Evolutionary conservation across 768 basidiomycete species (phyloP).

Genomic region (Auricularia heimuer): DNA sequence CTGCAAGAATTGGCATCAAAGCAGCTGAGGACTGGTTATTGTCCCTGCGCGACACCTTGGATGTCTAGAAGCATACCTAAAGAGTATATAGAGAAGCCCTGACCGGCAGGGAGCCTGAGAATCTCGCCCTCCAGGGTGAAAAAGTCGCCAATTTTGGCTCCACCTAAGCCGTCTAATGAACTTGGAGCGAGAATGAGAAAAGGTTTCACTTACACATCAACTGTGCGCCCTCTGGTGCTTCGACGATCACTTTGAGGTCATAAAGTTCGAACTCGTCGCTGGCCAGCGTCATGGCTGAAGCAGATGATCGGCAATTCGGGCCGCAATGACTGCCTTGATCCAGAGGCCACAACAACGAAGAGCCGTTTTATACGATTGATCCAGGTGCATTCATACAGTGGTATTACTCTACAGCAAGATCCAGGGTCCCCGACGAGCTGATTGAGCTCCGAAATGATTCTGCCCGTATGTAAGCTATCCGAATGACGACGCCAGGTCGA

Average conservation of each 20-base stretch:
- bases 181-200: background rate
- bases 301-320: background rate
- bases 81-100: slow-evolving; percentile 63
- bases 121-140: slow-evolving; percentile 58
- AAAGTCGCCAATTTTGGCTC: slow-evolving; percentile 53
- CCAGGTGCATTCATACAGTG: too few relatives aligned
- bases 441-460: too few relatives aligned
- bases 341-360: too few relatives aligned
- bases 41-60: background rate
- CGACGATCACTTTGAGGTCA: background rate
- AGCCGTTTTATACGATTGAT: too few relatives aligned
- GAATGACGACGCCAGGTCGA: background rate
- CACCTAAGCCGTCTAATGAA: slow-evolving; percentile 19
- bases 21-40: slow-evolving; percentile 30
- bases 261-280: background rate
- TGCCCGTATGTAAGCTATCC: too few relatives aligned
- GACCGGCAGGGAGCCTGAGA: slow-evolving; percentile 47
- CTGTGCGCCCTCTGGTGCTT: background rate
- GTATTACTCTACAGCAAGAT: too few relatives aligned
- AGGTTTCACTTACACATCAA: background rate
- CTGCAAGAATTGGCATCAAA: slow-evolving; percentile 55
- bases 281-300: background rate
- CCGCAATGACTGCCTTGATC: background rate
- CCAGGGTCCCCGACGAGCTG: too few relatives aligned
- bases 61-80: slow-evolving; percentile 29